These are phyloP conservation scores for Lycium ferocissimum DNA, from an alignment of 257 asterid species.

Conservation along the genomic window DNA sequence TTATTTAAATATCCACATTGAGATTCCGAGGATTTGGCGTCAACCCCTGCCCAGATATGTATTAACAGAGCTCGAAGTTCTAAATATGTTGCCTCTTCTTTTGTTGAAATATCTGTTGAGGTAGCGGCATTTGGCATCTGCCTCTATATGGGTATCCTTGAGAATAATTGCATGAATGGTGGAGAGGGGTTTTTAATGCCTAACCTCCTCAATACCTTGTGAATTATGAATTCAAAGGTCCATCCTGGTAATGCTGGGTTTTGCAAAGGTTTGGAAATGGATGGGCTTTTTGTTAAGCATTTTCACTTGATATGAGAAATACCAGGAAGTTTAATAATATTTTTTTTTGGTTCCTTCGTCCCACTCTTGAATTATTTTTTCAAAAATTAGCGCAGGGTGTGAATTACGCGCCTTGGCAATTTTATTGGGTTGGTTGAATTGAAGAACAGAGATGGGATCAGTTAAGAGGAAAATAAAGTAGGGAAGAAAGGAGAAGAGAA, in stretches of 20 bases:
- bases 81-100: background rate
- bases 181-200: background rate
- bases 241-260: constrained; percentile 2
- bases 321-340: background rate
- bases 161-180: background rate
- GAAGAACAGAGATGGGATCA: background rate
- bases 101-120: background rate
- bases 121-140: background rate
- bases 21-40: background rate
- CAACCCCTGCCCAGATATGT: background rate
- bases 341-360: background rate
- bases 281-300: background rate
- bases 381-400: background rate
- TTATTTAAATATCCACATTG: background rate
- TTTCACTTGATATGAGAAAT: constrained; percentile 1
- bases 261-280: background rate
- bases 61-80: background rate
- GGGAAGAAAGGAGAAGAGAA: background rate
- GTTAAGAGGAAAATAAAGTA: background rate
- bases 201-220: constrained; percentile 14
- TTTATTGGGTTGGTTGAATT: background rate
- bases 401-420: background rate
- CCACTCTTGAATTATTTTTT: background rate
- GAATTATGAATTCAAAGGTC: constrained; percentile 5
- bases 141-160: background rate